Evolutionary conservation across 768 basidiomycete genomes (phyloP).

Genomic region (Artomyces pyxidatus): DNA sequence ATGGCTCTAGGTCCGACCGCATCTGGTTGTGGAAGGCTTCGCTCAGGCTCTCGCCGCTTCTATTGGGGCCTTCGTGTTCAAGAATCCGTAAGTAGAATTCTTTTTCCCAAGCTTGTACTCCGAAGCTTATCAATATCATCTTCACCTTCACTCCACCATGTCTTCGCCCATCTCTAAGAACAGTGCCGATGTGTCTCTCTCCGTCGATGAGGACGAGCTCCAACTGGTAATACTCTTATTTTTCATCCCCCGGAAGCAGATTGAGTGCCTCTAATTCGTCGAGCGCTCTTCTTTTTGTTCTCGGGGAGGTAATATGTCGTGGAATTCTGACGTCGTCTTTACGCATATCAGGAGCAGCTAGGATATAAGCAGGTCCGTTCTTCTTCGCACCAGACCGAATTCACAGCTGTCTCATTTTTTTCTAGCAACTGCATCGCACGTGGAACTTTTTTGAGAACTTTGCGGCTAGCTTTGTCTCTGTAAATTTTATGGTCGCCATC

Average conservation of each 20-base stretch:
- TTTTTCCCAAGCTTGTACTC: too few species aligned
- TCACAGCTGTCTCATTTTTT: not conserved
- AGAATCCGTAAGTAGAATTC: too few species aligned
- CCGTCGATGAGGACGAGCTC: conserved; percentile 38
- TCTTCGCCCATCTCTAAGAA: conserved; percentile 9
- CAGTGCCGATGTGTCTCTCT: conserved; percentile 21
- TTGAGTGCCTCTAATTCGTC: conserved; percentile 34
- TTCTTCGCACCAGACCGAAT: not conserved
- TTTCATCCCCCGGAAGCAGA: conserved; percentile 21
- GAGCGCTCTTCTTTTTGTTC: conserved; percentile 29
- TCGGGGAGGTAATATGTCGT: conserved; percentile 35
- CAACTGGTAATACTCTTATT: conserved; percentile 44
- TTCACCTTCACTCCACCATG: conserved; percentile 8
- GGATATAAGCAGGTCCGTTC: conserved; percentile 72
- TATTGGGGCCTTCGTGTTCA: too few species aligned
- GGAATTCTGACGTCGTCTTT: too few species aligned
- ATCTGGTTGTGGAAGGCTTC: too few species aligned
- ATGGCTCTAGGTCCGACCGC: too few species aligned
- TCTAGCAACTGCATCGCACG: conserved; percentile 74
- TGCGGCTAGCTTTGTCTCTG: conserved; percentile 81
- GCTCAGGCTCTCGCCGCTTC: too few species aligned
- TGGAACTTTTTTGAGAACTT: conserved; percentile 83
- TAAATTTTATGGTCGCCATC: conserved; percentile 86
- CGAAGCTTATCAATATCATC: too few species aligned
- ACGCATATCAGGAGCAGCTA: conserved; percentile 61